Evolutionary conservation across 2,329 filamentous ascomycete genomes (phyloP).

Genomic region (Fusarium luffae): DNA sequence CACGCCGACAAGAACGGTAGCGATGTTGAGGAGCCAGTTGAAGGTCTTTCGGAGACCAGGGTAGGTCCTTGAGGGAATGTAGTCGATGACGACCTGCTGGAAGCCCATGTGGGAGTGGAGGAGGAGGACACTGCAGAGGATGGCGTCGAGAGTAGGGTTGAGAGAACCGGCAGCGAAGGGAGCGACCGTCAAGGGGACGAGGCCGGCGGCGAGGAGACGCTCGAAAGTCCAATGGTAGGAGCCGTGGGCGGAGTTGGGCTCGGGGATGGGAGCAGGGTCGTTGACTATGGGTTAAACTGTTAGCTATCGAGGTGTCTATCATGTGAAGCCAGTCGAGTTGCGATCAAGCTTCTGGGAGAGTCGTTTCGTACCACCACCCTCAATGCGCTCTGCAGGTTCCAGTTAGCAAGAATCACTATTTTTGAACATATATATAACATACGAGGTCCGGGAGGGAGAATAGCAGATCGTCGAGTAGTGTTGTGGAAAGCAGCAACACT

Average conservation of each 20-base stretch:
- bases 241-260: constrained; percentile 80
- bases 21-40: constrained; percentile 81
- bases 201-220: constrained; percentile 80
- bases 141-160: constrained; percentile 87
- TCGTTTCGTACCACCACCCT: constrained; percentile 74
- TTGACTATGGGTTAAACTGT: constrained; percentile 69
- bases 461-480: constrained; percentile 77
- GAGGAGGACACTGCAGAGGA: constrained; percentile 84
- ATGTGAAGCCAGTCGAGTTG: constrained; percentile 32
- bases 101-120: constrained; percentile 97
- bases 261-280: constrained; percentile 81
- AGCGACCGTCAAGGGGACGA: constrained; percentile 87
- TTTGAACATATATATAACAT: background rate
- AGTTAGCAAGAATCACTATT: constrained; percentile 55
- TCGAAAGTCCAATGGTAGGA: constrained; percentile 99
- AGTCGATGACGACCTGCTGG: constrained; percentile 90
- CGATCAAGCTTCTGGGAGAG: constrained; percentile 14
- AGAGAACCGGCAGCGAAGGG: constrained; percentile 93
- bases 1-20: constrained; percentile 83
- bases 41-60: constrained; percentile 74
- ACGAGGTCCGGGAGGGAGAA: constrained; percentile 88
- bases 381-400: constrained; percentile 70
- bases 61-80: constrained; percentile 79
- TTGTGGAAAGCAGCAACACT: constrained; percentile 87
- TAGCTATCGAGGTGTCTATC: constrained; percentile 24